phyloP scores from a whole-genome alignment of 345 rosid species.

The Draba incana region DNA sequence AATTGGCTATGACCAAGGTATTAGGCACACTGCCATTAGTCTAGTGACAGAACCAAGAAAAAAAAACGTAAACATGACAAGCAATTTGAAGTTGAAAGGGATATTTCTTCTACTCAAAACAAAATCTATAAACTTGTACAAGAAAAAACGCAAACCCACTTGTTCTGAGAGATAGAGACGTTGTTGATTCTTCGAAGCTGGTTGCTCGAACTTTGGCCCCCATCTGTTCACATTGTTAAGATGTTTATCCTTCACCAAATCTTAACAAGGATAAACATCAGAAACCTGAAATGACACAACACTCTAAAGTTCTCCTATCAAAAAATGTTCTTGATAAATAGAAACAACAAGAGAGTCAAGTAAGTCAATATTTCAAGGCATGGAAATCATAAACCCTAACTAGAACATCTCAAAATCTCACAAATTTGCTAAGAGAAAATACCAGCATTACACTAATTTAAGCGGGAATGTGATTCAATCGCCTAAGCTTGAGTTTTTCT shows the following conservation, averaged over 20 bases:
- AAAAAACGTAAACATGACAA: not conserved
- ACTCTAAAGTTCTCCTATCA: not conserved
- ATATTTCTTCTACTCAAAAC: not conserved
- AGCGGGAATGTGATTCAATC: not conserved
- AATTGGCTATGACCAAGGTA: constrained; percentile 86
- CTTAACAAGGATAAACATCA: not conserved
- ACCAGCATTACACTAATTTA: not conserved
- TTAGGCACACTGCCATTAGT: constrained; percentile 93
- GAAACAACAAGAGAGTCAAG: constrained; percentile 1
- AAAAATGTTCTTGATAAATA: not conserved
- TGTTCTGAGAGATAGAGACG: constrained; percentile 36
- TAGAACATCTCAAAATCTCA: constrained; percentile 9
- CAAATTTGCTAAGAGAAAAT: not conserved
- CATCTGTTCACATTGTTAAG: constrained; percentile 28
- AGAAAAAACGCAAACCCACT: constrained; percentile 25
- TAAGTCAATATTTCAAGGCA: constrained; percentile 1
- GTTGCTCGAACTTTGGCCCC: constrained; percentile 25
- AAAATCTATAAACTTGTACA: not conserved
- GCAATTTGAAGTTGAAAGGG: too few relatives aligned
- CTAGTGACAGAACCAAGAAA: constrained; percentile 42
- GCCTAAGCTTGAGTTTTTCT: constrained; percentile 17
- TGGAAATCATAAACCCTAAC: not conserved
- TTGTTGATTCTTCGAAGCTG: constrained; percentile 20
- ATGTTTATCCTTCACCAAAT: constrained; percentile 4
- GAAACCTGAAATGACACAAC: constrained; percentile 19